Conservation (phyloP, 306 rosid species). For the Lithocarpus polystachyus region DNA sequence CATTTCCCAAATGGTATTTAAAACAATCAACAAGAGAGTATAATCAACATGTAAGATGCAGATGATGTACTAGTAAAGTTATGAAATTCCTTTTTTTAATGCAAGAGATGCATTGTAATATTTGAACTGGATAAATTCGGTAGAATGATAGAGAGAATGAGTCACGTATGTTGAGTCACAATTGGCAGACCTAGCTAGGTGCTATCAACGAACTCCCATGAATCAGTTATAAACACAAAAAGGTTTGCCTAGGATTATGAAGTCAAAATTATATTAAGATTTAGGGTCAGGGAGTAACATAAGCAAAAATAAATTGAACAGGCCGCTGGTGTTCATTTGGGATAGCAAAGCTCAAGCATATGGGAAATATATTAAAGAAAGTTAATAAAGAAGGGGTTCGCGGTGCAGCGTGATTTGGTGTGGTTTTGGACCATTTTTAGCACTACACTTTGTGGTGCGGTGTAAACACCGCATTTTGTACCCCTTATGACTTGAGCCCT, state of each 20-base stretch:
- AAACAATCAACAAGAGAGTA: background rate
- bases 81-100: background rate
- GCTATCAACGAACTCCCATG: constrained; percentile 38
- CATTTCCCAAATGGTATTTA: background rate
- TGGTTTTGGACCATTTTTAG: too few relatives aligned
- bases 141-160: background rate
- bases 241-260: constrained; percentile 43
- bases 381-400: background rate
- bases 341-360: background rate
- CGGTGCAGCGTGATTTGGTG: too few relatives aligned
- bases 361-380: too few relatives aligned
- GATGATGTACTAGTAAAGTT: background rate
- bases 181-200: constrained; percentile 28
- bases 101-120: background rate
- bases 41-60: background rate
- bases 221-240: constrained; percentile 31
- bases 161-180: constrained; percentile 23
- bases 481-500: too few relatives aligned
- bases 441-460: too few relatives aligned
- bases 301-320: background rate
- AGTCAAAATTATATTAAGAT: constrained; percentile 9
- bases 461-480: too few relatives aligned
- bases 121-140: background rate
- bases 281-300: background rate
- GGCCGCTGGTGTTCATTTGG: background rate